phyloP scores from a whole-genome alignment of 192 early-diverging fungal species.

The Podochytrium sp. region DNA sequence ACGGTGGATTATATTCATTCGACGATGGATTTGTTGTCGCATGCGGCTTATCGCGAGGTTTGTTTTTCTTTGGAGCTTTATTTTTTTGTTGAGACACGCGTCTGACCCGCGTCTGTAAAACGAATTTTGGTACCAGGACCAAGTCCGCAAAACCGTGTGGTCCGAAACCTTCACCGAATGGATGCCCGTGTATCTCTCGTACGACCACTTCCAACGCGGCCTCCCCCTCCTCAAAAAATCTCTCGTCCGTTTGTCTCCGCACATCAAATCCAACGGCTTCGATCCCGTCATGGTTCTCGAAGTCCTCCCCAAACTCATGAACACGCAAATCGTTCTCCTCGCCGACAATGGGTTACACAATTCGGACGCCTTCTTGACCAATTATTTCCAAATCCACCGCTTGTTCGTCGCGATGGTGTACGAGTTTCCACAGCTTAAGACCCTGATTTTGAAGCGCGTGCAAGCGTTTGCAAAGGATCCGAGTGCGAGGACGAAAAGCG shows the following conservation, averaged over 20 bases:
- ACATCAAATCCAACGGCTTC: conserved; percentile 28
- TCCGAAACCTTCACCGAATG: conserved; percentile 34
- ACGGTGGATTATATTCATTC: conserved; percentile 37
- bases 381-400: conserved; percentile 43
- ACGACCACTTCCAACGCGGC: conserved; percentile 34
- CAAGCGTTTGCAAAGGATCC: conserved; percentile 21
- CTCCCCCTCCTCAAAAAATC: conserved; percentile 31
- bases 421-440: conserved; percentile 33
- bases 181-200: conserved; percentile 36
- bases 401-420: conserved; percentile 35
- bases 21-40: conserved; percentile 33
- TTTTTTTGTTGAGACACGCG: too few species aligned
- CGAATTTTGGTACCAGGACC: too few species aligned
- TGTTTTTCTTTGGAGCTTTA: too few species aligned
- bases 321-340: conserved; percentile 41
- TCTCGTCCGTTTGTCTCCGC: conserved; percentile 27
- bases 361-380: conserved; percentile 24
- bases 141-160: conserved; percentile 40
- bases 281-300: conserved; percentile 34
- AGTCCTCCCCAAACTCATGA: conserved; percentile 44
- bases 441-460: conserved; percentile 11
- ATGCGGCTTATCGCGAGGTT: conserved; percentile 25
- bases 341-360: conserved; percentile 38
- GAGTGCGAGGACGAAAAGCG: conserved; percentile 22
- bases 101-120: too few species aligned